phyloP scores from a whole-genome alignment of 139 green algal genomes.

The Chlamydomonas sphaeroides region DNA sequence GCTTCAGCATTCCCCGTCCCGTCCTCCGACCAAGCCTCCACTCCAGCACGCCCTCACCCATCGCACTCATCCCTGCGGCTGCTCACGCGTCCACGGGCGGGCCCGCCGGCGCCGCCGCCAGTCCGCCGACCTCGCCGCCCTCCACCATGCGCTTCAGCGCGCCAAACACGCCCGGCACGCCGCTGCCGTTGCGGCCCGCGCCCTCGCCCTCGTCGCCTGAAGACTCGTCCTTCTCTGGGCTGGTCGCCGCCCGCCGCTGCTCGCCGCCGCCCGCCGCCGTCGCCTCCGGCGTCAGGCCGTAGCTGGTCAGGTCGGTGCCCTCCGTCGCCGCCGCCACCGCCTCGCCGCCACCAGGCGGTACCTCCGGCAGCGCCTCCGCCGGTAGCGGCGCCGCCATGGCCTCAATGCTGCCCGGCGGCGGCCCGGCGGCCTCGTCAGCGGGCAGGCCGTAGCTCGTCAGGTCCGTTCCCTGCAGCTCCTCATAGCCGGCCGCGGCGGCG shows the following conservation, averaged over 20 bases:
- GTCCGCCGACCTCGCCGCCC: too few relatives aligned
- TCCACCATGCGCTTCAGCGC: slow-evolving; percentile 22
- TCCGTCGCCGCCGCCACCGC: background rate
- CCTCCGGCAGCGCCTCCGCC: background rate
- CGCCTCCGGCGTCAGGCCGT: background rate
- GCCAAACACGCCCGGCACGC: slow-evolving; percentile 14
- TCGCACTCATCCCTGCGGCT: too few relatives aligned
- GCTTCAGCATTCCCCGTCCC: too few relatives aligned
- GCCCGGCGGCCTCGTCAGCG: background rate
- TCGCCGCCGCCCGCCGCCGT: background rate
- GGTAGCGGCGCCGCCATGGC: background rate
- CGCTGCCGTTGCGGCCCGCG: background rate
- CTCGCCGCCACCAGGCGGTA: background rate
- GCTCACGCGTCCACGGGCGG: too few relatives aligned
- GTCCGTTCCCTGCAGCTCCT: background rate
- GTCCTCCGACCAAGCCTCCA: too few relatives aligned
- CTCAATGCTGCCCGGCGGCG: background rate
- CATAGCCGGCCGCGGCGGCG: background rate
- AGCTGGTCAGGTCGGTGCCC: background rate
- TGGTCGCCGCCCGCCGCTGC: too few relatives aligned
- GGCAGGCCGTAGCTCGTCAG: slow-evolving; percentile 7
- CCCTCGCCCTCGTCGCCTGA: background rate
- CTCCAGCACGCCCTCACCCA: too few relatives aligned
- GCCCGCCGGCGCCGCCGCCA: background rate
- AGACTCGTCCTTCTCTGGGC: too few relatives aligned